phyloP scores from a whole-genome alignment of 2,329 filamentous ascomycete genomes.

The Arthrobotrys musiformis region DNA sequence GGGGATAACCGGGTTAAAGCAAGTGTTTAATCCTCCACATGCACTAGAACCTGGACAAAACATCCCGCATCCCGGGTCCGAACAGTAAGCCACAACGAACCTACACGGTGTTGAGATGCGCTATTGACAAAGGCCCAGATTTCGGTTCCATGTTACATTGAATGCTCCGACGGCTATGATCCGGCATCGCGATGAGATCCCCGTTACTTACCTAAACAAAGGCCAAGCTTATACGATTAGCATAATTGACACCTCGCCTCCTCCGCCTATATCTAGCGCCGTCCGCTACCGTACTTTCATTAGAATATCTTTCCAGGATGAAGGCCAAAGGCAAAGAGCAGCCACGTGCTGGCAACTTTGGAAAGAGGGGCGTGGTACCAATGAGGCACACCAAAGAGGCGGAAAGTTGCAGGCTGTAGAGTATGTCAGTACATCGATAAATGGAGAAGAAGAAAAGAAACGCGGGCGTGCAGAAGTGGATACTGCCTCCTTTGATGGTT shows the following conservation, averaged over 20 bases:
- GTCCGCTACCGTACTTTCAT: slow-evolving; percentile 88
- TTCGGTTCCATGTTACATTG: slow-evolving; percentile 88
- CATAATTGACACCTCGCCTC: slow-evolving; percentile 78
- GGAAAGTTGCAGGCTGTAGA: slow-evolving; percentile 95
- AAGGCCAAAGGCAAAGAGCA: slow-evolving; percentile 86
- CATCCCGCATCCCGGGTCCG: slow-evolving; percentile 48
- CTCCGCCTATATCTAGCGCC: slow-evolving; percentile 68
- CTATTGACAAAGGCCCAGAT: slow-evolving; percentile 65
- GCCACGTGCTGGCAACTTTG: slow-evolving; percentile 87
- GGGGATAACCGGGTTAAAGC: slow-evolving; percentile 47
- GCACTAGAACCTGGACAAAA: slow-evolving; percentile 11
- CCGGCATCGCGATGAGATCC: slow-evolving; percentile 87
- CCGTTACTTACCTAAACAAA: slow-evolving; percentile 98
- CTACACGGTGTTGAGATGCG: neutral
- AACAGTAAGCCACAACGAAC: slow-evolving; percentile 51
- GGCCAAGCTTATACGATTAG: slow-evolving; percentile 92
- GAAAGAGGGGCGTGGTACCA: slow-evolving; percentile 96
- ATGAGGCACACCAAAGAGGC: slow-evolving; percentile 91
- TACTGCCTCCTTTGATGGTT: slow-evolving; percentile 87
- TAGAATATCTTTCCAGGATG: slow-evolving; percentile 96
- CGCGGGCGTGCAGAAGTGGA: slow-evolving; percentile 77
- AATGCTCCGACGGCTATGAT: slow-evolving; percentile 98
- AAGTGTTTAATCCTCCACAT: slow-evolving; percentile 6
- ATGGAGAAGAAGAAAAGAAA: slow-evolving; percentile 72
- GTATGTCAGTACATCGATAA: slow-evolving; percentile 76